Percentiles rank a stretch among this genome's conserved stretches.
phyloP scores from a whole-genome alignment of 2,329 filamentous ascomycete species.

The Hypomyces perniciosus region DNA sequence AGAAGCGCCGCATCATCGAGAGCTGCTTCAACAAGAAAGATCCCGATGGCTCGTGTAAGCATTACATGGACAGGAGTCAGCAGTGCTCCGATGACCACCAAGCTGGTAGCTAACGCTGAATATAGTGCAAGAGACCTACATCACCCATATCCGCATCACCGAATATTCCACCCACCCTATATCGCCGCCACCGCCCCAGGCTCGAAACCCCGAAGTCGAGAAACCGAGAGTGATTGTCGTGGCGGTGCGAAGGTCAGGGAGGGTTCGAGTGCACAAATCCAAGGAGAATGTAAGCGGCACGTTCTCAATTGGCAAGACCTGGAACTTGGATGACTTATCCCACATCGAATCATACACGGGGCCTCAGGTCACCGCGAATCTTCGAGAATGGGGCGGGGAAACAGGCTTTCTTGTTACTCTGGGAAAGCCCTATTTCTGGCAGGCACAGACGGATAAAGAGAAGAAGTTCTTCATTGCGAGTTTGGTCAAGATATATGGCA shows the following conservation, averaged over 20 bases:
- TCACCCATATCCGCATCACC: constrained; percentile 88
- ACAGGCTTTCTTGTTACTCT: constrained; percentile 84
- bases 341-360: constrained; percentile 77
- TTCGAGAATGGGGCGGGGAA: constrained; percentile 73
- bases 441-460: constrained; percentile 87
- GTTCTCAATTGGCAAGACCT: constrained; percentile 97
- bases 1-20: constrained; percentile 89
- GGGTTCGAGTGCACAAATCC: constrained; percentile 93
- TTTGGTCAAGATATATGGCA: constrained; percentile 90
- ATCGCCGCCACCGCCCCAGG: constrained; percentile 73
- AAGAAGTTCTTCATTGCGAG: constrained; percentile 99
- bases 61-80: background rate
- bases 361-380: constrained; percentile 47
- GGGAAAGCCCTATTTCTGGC: constrained; percentile 95
- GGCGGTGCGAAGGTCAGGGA: constrained; percentile 83
- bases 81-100: background rate
- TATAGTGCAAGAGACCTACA: constrained; percentile 72
- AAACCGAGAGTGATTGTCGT: constrained; percentile 91
- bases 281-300: constrained; percentile 90
- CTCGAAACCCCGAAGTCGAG: constrained; percentile 63
- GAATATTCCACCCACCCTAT: constrained; percentile 84
- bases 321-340: constrained; percentile 87
- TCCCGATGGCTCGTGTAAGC: constrained; percentile 75
- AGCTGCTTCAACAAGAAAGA: constrained; percentile 93
- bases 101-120: constrained; percentile 12